These are phyloP conservation scores for Lactarius hatsudake DNA, from an alignment of 768 basidiomycete genomes.

Conservation along the genomic window DNA sequence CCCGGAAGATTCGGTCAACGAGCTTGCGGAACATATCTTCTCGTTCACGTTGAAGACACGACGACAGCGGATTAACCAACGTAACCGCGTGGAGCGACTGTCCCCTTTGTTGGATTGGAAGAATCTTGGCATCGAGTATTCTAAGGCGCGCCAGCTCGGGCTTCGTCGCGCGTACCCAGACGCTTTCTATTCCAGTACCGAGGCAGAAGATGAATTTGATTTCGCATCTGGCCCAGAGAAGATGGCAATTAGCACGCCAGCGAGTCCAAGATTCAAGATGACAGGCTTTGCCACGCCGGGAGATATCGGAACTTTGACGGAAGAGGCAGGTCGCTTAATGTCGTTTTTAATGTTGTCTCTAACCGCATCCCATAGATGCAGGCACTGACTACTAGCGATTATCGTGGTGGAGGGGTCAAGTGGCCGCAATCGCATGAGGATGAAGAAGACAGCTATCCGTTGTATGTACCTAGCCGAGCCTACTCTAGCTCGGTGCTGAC, in stretches of 20 bases:
- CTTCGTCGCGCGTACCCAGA: conserved; percentile 94
- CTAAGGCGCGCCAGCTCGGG: conserved; percentile 90
- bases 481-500: conserved; percentile 16
- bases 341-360: background rate
- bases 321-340: conserved; percentile 53
- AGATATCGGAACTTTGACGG: conserved; percentile 86
- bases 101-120: conserved; percentile 97
- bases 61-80: conserved; percentile 97
- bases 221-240: conserved; percentile 66
- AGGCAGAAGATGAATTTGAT: conserved; percentile 51
- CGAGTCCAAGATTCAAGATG: conserved; percentile 76
- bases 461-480: conserved; percentile 50
- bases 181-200: conserved; percentile 70
- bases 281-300: conserved; percentile 86
- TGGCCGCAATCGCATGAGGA: conserved; percentile 66
- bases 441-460: conserved; percentile 89
- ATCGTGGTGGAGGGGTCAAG: conserved; percentile 52
- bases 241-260: conserved; percentile 77
- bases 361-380: conserved; percentile 63
- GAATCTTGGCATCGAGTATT: conserved; percentile 94
- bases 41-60: conserved; percentile 77
- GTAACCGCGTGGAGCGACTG: conserved; percentile 94
- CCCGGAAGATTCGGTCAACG: conserved; percentile 87
- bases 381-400: conserved; percentile 80
- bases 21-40: conserved; percentile 75